Conservation (phyloP, 1,284 basidiomycete genomes). For the Cutaneotrichosporon dermatis region DNA sequence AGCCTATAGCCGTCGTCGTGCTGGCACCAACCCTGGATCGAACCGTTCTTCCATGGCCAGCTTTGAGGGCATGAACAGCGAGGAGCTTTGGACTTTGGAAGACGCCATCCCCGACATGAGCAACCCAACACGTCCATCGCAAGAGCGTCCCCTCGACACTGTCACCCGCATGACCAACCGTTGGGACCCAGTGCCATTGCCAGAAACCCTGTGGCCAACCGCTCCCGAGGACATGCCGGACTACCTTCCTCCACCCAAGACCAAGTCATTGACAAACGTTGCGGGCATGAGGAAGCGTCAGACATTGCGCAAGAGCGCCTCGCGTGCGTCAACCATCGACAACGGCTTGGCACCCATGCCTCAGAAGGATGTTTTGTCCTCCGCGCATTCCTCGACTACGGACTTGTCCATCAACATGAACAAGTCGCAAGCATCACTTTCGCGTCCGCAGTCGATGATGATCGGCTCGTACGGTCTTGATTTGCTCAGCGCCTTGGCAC, state of each 20-base stretch:
- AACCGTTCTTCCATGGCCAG: slow-evolving; percentile 36
- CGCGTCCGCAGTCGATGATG: slow-evolving; percentile 32
- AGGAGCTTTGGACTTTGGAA: slow-evolving; percentile 42
- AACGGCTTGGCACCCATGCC: slow-evolving; percentile 10
- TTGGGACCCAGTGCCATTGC: slow-evolving; percentile 24
- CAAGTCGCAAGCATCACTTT: slow-evolving; percentile 31
- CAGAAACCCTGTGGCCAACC: slow-evolving; percentile 29
- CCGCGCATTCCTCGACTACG: slow-evolving; percentile 42
- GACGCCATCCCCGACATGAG: slow-evolving; percentile 39
- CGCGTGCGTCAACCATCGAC: slow-evolving; percentile 18
- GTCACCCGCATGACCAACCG: slow-evolving; percentile 35
- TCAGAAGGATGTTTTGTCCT: slow-evolving; percentile 23
- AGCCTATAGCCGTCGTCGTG: slow-evolving; percentile 12
- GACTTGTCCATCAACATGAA: slow-evolving; percentile 36
- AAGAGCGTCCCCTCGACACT: slow-evolving; percentile 46
- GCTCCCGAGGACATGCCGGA: slow-evolving; percentile 24
- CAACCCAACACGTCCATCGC: slow-evolving; percentile 39
- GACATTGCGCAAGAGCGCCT: slow-evolving; percentile 18
- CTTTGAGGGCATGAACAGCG: slow-evolving; percentile 33
- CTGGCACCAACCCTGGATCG: slow-evolving; percentile 3
- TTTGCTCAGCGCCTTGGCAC: slow-evolving; percentile 39
- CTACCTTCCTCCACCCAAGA: slow-evolving; percentile 23
- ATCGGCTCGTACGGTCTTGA: slow-evolving; percentile 34
- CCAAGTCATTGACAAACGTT: slow-evolving; percentile 38
- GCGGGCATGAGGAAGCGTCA: slow-evolving; percentile 18